These are phyloP conservation scores for Blastomyces parvus DNA, from an alignment of 2,329 filamentous ascomycete species.

Conservation along the genomic window DNA sequence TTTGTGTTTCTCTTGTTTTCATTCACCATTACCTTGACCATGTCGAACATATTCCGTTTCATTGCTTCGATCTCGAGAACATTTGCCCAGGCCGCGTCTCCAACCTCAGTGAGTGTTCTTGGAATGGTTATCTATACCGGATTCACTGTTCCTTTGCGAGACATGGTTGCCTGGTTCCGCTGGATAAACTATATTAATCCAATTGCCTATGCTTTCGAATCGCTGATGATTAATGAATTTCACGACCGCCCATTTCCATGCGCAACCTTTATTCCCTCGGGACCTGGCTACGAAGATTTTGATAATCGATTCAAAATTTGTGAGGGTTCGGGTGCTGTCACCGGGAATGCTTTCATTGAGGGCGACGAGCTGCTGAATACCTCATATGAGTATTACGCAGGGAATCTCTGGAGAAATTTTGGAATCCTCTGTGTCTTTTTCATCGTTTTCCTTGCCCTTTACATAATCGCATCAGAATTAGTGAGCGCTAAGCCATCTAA, in stretches of 20 bases:
- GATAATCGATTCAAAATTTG: constrained; percentile 40
- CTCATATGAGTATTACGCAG: constrained; percentile 48
- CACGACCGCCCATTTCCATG: constrained; percentile 52
- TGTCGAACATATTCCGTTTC: constrained; percentile 80
- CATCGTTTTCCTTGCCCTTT: constrained; percentile 31
- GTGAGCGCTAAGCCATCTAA: constrained; percentile 58
- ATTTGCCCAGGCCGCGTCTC: constrained; percentile 59
- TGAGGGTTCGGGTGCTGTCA: constrained; percentile 45
- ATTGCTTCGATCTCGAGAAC: constrained; percentile 67
- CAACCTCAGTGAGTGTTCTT: constrained; percentile 43
- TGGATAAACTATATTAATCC: constrained; percentile 80
- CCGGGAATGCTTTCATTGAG: constrained; percentile 46
- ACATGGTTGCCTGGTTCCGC: constrained; percentile 75
- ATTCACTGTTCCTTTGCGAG: constrained; percentile 34
- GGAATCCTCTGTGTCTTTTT: constrained; percentile 57
- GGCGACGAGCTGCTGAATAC: constrained; percentile 51
- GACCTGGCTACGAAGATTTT: constrained; percentile 30
- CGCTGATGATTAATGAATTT: constrained; percentile 78
- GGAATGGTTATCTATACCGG: constrained; percentile 42
- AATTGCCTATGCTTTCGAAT: constrained; percentile 70
- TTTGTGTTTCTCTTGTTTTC: constrained; percentile 78
- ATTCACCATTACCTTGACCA: constrained; percentile 61
- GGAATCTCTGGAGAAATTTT: constrained; percentile 59
- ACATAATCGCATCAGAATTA: constrained; percentile 46
- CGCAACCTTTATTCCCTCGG: constrained; percentile 36